Conservation (phyloP, 345 rosid genomes). For the Gossypium raimondii region DNA sequence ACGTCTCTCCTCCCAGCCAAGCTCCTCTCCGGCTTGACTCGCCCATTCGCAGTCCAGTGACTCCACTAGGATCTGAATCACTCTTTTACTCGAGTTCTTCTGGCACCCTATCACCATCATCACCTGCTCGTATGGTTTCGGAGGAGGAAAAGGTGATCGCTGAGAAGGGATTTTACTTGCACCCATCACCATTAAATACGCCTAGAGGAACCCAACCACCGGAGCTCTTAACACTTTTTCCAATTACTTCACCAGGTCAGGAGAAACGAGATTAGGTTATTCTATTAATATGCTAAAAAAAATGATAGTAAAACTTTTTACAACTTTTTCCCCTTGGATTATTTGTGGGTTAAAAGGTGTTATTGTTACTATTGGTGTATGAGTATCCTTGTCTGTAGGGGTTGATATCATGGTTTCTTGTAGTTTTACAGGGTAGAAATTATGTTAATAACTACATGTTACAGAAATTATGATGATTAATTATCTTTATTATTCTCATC, state of each 20-base stretch:
- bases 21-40: constrained; percentile 15
- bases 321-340: not conserved
- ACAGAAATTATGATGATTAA: no score
- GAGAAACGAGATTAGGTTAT: constrained; percentile 18
- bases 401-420: not conserved
- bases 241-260: constrained; percentile 24
- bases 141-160: constrained; percentile 36
- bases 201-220: constrained; percentile 27
- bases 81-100: constrained; percentile 24
- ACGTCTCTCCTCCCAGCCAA: not conserved
- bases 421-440: not conserved
- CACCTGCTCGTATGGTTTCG: constrained; percentile 18
- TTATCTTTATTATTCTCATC: no score
- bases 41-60: constrained; percentile 33
- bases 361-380: not conserved
- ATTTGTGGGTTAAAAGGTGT: not conserved
- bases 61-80: constrained; percentile 31
- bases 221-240: constrained; percentile 30
- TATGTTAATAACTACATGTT: not conserved
- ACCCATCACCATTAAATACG: constrained; percentile 28
- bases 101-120: constrained; percentile 28
- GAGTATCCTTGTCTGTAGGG: not conserved
- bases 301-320: not conserved
- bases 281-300: not conserved
- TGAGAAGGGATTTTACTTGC: constrained; percentile 5